phyloP scores from a whole-genome alignment of 306 rosid species.

The Casuarina equisetifolia region DNA sequence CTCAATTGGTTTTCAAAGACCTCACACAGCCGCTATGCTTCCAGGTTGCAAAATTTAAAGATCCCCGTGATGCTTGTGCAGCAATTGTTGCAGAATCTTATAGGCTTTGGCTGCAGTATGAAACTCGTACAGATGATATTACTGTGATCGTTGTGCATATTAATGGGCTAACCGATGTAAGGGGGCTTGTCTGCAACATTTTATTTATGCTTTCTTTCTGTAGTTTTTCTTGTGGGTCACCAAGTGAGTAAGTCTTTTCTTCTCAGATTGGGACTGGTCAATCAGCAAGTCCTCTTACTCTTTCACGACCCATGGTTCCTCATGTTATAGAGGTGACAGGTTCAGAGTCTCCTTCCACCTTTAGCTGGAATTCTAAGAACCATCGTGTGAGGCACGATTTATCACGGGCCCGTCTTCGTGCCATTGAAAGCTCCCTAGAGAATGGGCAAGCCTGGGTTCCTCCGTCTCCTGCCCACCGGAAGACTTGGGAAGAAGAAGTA shows the following conservation, averaged over 20 bases:
- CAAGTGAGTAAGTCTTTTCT: constrained; percentile 31
- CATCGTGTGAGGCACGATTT: constrained; percentile 82
- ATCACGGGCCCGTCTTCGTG: constrained; percentile 93
- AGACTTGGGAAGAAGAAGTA: constrained; percentile 99
- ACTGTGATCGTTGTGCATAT: constrained; percentile 93
- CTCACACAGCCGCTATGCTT: constrained; percentile 27
- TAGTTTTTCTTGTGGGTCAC: constrained; percentile 5
- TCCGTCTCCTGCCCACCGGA: constrained; percentile 91
- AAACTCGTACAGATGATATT: constrained; percentile 99
- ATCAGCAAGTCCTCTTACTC: constrained; percentile 45
- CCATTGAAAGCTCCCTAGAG: constrained; percentile 86
- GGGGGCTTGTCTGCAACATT: constrained; percentile 20
- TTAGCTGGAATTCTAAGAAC: constrained; percentile 69
- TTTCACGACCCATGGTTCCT: constrained; percentile 50
- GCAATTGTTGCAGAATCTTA: constrained; percentile 98
- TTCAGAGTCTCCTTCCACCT: constrained; percentile 87
- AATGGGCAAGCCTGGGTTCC: constrained; percentile 93
- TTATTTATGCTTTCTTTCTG: neutral
- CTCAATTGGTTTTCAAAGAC: neutral
- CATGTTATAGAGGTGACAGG: constrained; percentile 91
- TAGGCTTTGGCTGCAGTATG: constrained; percentile 95
- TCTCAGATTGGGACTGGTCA: constrained; percentile 57
- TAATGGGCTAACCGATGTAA: constrained; percentile 76
- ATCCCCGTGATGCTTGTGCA: constrained; percentile 99
- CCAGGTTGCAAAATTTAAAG: constrained; percentile 85